Evolutionary conservation across 1,284 basidiomycete species (phyloP), one percentile per base, ranked within the genome.

Genomic region (Austroboletus novae-zelandiae): DNA sequence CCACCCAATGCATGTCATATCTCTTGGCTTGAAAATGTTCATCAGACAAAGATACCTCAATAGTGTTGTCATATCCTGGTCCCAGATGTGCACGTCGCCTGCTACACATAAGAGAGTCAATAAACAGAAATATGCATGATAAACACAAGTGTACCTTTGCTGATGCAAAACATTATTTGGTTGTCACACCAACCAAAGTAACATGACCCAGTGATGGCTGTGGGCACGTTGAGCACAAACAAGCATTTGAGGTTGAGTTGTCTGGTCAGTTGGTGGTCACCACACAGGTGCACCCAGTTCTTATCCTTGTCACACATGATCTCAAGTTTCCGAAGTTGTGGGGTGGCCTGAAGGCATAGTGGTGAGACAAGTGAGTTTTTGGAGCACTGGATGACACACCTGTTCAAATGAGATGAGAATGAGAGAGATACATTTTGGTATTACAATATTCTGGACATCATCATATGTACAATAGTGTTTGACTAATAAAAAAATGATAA

Each of bases 21-120:
- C 85, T 15, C 82, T 81, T 17, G 78, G 74, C 15, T 59, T 65
- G 27, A 54, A 29, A 27, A 50, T 35, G 15, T 57, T 58, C 52
- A 81, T 79, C 18, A 80, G 76, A 6, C 78, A 79, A 39, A 90
- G 72, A 55, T 83, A 78, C 45, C 85, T 84, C 5, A 90, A 67
- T 8, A 88, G 64, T 20, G 79, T 75, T 4, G 78, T 88, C 8
- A 84, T 85, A 66, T 88, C 84, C 46, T 81, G 80, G 60, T 91
- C 89, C 88, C 89, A 91, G 31, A 91, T 83, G 57, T 89, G 84
- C n/a, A 91, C 85, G 56, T 89, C 85, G 2, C 89, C 88, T 53
- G 78, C 88, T 89, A n/a, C 15, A 17, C 4, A 10, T 9, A 10
- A n/a, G 20, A 27, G 27, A 6, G 27, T 27, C 27, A 27, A 27